Base-by-base conservation (phyloP, 2,329 filamentous ascomycete genomes). In the Niveomyces coronatus region DNA sequence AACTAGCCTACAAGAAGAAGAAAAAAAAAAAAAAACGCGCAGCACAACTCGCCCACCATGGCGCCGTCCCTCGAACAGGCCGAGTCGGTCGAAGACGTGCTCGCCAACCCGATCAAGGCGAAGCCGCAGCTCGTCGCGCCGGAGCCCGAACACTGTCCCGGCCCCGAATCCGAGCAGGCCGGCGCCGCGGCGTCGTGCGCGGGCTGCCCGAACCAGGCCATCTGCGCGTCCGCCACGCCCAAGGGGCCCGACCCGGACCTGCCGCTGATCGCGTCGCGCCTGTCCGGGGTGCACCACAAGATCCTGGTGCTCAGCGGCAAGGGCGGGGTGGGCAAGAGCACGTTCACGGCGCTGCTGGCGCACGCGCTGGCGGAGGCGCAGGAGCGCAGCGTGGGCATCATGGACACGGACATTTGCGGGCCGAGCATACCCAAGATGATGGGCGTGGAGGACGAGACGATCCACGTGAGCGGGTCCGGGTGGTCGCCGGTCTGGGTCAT, bases 351-450 rank as follows among this genome's bases (percentile, higher is more conserved):
- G 2, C 76, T 96, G 51, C 76, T 96, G 14, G 83, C 85, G 3
- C 86, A 94, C 56, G 88, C 85, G 2, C 93, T 98, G 51, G 85
- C 91, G 2, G 75, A 76, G 11, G 85, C 93, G 57, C 77, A 81
- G 0, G 76, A 81, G 31, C 81, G 68, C 40, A 85, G 77, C 1
- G 85, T 98, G 19, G 91, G 89, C 15, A 81, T 98, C 50, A 95
- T 96, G 86, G 91, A 98, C 61, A 93, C 91, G 6, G 91, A 98
- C 60, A 94, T 98, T 45, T 95, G 87, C 62, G 91, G 91, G 0
- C 91, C 91, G 1, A 86, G 79, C 46, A 95, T 98, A 52, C 91
- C 91, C 15, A 95, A 95, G 65, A 96, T 98, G 89, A 88, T 98
- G 80, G 91, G 91, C 23, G 89, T 95, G 1, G 88, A 95, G 60